Percentiles rank a stretch among this genome's conserved stretches.
These are phyloP conservation scores for Arthrinium phaeospermum DNA, from an alignment of 2,329 filamentous ascomycete genomes.

Conservation along the genomic window DNA sequence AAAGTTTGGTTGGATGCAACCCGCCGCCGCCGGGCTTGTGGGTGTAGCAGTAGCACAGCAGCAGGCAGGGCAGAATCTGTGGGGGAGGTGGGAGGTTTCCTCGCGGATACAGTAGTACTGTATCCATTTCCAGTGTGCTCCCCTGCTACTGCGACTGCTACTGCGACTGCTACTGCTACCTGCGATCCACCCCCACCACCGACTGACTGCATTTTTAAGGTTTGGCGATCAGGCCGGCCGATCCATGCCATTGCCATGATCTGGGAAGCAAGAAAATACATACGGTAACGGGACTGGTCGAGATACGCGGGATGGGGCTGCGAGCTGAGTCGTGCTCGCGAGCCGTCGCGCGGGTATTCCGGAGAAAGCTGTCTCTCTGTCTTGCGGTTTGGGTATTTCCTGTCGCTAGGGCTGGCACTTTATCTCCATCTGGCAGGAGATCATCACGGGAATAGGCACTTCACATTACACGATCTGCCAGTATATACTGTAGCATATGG, in stretches of 20 bases:
- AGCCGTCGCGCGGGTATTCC: background rate
- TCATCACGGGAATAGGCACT: too few species aligned
- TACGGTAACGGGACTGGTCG: background rate
- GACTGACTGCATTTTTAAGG: background rate
- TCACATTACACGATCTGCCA: background rate
- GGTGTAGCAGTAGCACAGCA: too few species aligned
- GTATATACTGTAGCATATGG: background rate
- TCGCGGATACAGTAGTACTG: too few species aligned
- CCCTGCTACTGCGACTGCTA: too few species aligned
- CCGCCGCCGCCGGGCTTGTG: background rate
- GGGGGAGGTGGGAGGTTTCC: too few species aligned
- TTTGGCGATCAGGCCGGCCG: background rate
- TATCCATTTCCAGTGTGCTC: background rate
- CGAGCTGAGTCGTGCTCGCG: background rate
- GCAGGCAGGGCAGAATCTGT: background rate
- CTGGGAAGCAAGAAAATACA: too few species aligned
- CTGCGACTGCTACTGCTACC: too few species aligned
- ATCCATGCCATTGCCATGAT: background rate
- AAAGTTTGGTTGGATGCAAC: background rate
- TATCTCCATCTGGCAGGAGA: background rate
- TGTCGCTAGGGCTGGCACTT: background rate
- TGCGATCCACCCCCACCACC: background rate
- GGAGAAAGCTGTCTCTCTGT: background rate
- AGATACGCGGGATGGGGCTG: background rate
- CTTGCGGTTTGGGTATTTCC: background rate